Percentiles rank a stretch among this genome's conserved stretches.
Conservation (phyloP, 2,329 filamentous ascomycete genomes). For the Fusarium sp. region DNA sequence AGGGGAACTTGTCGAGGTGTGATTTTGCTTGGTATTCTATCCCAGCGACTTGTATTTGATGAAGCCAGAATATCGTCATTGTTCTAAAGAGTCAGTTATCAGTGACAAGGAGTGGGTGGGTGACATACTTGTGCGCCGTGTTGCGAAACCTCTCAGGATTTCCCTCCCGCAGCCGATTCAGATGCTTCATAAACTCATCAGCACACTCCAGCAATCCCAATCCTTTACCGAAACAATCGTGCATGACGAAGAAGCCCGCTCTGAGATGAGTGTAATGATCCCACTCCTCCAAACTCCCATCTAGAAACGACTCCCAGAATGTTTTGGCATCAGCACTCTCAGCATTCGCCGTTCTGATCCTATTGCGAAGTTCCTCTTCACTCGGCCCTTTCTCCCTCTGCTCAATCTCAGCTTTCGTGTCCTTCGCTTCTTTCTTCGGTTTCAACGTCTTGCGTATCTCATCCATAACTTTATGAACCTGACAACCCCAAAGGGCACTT, state of each 20-base stretch:
- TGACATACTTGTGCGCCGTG: constrained; percentile 45
- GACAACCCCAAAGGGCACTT: constrained; percentile 22
- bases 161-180: constrained; percentile 39
- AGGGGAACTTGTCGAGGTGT: constrained; percentile 13
- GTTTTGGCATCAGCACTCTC: constrained; percentile 5
- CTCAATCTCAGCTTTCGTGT: constrained; percentile 3
- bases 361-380: constrained; percentile 24
- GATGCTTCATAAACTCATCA: constrained; percentile 43
- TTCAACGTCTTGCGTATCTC: constrained; percentile 30
- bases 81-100: constrained; percentile 22
- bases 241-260: constrained; percentile 46
- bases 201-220: constrained; percentile 43
- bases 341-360: constrained; percentile 8
- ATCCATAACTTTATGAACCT: constrained; percentile 20
- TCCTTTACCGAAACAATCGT: constrained; percentile 39
- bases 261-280: constrained; percentile 49
- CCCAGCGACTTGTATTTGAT: constrained; percentile 47
- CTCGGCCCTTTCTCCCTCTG: constrained; percentile 16
- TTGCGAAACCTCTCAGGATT: constrained; percentile 47
- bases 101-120: rapidly evolving
- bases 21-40: constrained; percentile 36
- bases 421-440: not conserved
- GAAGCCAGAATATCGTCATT: constrained; percentile 50
- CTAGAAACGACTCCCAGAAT: constrained; percentile 44
- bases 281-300: constrained; percentile 44